These are phyloP conservation scores for Arthrobotrys sphaeroides DNA, from an alignment of 2,329 filamentous ascomycete genomes.

Conservation along the genomic window DNA sequence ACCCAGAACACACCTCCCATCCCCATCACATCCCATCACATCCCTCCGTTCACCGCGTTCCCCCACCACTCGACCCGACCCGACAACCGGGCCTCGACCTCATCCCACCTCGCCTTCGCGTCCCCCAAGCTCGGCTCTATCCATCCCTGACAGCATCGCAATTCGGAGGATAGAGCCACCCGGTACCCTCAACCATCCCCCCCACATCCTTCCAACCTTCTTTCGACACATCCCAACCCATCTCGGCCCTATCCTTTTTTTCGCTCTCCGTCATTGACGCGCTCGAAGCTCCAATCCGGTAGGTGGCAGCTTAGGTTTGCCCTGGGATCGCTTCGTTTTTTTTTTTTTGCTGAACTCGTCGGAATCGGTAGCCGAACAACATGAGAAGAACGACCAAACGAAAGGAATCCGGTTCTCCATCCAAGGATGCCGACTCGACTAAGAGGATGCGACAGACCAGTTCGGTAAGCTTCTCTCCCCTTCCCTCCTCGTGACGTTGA, in stretches of 20 bases:
- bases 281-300: neutral
- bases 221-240: no score
- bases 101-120: constrained; percentile 22
- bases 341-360: constrained; percentile 1
- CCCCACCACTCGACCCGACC: no score
- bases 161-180: constrained; percentile 47
- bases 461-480: constrained; percentile 18
- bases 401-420: constrained; percentile 50
- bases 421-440: constrained; percentile 37
- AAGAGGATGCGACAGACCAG: constrained; percentile 41
- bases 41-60: neutral
- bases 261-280: neutral
- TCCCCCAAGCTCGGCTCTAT: constrained; percentile 16
- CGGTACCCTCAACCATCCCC: neutral
- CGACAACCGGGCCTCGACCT: constrained; percentile 4
- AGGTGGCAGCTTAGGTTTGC: no score
- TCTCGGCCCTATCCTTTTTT: neutral
- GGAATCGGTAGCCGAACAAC: constrained; percentile 40
- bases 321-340: neutral
- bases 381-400: constrained; percentile 47
- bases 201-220: constrained; percentile 22
- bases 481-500: no score
- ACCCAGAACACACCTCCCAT: neutral
- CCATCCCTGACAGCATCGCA: constrained; percentile 43
- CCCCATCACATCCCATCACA: neutral